A percentile compares a stretch with the other conserved stretches of the same genome.
These are phyloP conservation scores for Cadophora sp. DNA, from an alignment of 2,329 filamentous ascomycete genomes.

Conservation along the genomic window DNA sequence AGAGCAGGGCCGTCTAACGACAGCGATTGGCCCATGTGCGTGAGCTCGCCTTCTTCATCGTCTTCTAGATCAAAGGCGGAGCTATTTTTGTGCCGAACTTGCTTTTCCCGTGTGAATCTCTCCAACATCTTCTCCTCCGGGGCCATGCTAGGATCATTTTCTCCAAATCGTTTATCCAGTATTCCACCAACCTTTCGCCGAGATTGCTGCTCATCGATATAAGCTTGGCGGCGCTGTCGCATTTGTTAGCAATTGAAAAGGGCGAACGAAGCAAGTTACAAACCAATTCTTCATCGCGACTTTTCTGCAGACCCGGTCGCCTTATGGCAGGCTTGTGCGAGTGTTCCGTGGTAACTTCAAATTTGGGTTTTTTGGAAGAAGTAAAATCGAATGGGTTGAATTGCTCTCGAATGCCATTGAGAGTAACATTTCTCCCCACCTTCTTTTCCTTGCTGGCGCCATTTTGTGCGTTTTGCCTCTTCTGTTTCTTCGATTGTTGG, in stretches of 20 bases:
- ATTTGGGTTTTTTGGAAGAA: constrained; percentile 79
- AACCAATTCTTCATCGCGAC: constrained; percentile 84
- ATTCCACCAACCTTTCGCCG: constrained; percentile 93
- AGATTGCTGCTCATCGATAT: constrained; percentile 73
- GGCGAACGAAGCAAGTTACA: constrained; percentile 39
- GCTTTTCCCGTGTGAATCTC: constrained; percentile 88
- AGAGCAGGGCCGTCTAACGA: constrained; percentile 61
- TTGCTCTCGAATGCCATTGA: constrained; percentile 88
- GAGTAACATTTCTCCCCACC: constrained; percentile 75
- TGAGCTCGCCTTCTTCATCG: constrained; percentile 72
- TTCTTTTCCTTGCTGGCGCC: constrained; percentile 74
- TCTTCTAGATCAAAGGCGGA: constrained; percentile 92
- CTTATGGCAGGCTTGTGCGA: constrained; percentile 65
- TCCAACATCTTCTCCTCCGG: constrained; percentile 92
- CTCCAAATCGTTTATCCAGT: constrained; percentile 91
- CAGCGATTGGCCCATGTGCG: constrained; percentile 82
- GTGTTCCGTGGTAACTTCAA: constrained; percentile 71
- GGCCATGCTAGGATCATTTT: constrained; percentile 92
- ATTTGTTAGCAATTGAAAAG: neutral
- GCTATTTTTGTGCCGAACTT: constrained; percentile 76
- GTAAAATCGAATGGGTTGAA: constrained; percentile 99
- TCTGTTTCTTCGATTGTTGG: constrained; percentile 95
- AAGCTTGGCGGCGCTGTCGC: constrained; percentile 32
- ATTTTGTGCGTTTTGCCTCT: constrained; percentile 74
- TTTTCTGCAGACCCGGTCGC: constrained; percentile 84